Percentiles rank a stretch among this genome's conserved stretches.
Evolutionary conservation across 1,284 basidiomycete genomes (phyloP).

Genomic region (Ganoderma resinaceum): DNA sequence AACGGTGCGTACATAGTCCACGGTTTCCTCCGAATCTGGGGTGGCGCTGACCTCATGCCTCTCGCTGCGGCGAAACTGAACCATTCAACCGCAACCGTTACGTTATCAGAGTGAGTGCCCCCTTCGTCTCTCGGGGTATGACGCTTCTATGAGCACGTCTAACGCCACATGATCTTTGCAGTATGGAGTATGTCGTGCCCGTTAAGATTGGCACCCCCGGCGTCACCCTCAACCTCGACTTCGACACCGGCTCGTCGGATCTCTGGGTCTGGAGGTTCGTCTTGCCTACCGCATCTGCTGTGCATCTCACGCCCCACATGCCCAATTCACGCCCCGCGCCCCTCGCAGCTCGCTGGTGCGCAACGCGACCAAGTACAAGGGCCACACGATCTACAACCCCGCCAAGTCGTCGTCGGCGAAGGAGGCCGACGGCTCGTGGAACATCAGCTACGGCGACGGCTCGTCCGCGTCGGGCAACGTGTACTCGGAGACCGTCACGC

Average conservation of each 20-base stretch:
- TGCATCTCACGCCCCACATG: neutral
- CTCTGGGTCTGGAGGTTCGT: constrained; percentile 45
- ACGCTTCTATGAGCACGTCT: constrained; percentile 1
- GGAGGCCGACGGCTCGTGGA: constrained; percentile 42
- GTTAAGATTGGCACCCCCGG: constrained; percentile 49
- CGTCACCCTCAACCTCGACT: constrained; percentile 46
- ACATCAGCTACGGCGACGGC: constrained; percentile 51
- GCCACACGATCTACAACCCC: constrained; percentile 45
- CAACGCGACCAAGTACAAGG: constrained; percentile 32
- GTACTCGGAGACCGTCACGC: constrained; percentile 42
- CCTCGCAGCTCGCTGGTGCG: constrained; percentile 36
- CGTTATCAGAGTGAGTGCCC: constrained; percentile 29
- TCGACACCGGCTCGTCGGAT: constrained; percentile 48
- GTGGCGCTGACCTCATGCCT: neutral
- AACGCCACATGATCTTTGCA: constrained; percentile 18
- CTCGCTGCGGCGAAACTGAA: neutral
- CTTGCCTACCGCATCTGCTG: too few species aligned
- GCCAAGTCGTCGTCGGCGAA: constrained; percentile 42
- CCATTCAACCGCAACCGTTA: neutral
- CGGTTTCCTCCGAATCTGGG: neutral
- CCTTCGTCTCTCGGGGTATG: neutral
- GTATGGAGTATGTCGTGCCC: constrained; percentile 47
- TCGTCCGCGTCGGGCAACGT: constrained; percentile 46
- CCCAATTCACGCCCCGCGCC: neutral
- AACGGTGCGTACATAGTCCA: constrained; percentile 36